Evolutionary conservation across 352 stramenopile species (phyloP).

Genomic region (Globisporangium echinulatum): DNA sequence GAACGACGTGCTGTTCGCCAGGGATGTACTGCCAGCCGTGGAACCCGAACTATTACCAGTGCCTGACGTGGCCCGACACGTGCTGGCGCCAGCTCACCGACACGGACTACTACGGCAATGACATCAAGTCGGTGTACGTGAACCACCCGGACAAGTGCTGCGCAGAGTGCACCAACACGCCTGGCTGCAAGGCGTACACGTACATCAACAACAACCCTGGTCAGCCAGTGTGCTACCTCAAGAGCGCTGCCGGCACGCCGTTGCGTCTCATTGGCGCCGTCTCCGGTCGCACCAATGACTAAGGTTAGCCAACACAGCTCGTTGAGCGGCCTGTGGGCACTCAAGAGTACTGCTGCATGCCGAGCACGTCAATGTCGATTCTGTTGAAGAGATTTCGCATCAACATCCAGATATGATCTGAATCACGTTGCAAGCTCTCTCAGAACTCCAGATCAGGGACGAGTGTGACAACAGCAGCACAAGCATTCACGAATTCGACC

Average conservation of each 20-base stretch:
- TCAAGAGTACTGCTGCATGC: too few species aligned
- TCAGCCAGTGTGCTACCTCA: conserved; percentile 2
- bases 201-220: conserved; percentile 38
- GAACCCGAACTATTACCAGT: conserved; percentile 35
- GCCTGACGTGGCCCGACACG: conserved; percentile 2
- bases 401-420: too few species aligned
- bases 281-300: neutral
- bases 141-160: conserved; percentile 17
- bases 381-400: too few species aligned
- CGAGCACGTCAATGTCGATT: too few species aligned
- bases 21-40: conserved; percentile 40
- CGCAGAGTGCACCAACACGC: conserved; percentile 26
- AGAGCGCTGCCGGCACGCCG: neutral
- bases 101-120: conserved; percentile 6
- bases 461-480: too few species aligned
- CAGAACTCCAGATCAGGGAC: too few species aligned
- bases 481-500: too few species aligned
- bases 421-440: too few species aligned
- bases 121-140: conserved; percentile 4
- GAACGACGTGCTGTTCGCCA: neutral
- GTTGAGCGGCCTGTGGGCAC: too few species aligned
- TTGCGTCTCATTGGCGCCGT: neutral
- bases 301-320: too few species aligned
- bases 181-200: conserved; percentile 36
- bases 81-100: conserved; percentile 3